phyloP scores from a whole-genome alignment of 1,284 basidiomycete genomes.

The Apiotrichum siamense region DNA sequence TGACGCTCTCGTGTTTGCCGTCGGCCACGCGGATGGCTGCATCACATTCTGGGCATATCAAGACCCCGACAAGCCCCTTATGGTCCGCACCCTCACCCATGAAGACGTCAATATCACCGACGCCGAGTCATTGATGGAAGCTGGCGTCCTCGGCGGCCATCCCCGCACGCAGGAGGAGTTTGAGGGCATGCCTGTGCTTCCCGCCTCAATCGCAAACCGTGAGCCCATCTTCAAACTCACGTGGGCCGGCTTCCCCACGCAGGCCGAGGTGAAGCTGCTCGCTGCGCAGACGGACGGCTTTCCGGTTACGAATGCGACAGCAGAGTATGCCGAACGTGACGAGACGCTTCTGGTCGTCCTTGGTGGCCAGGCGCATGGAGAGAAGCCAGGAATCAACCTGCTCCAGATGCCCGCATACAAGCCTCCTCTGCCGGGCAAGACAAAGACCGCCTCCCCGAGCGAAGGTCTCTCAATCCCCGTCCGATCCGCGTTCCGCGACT shows the following conservation, averaged over 20 bases:
- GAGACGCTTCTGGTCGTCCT: conserved; percentile 69
- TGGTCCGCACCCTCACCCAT: conserved; percentile 63
- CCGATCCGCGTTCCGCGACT: conserved; percentile 61
- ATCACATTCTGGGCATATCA: conserved; percentile 80
- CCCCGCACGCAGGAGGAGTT: conserved; percentile 16
- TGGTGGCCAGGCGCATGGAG: conserved; percentile 60
- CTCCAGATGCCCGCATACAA: conserved; percentile 68
- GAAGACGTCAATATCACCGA: conserved; percentile 50
- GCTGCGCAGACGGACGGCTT: conserved; percentile 28
- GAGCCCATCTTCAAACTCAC: conserved; percentile 85
- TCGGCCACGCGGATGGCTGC: conserved; percentile 70
- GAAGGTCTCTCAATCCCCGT: conserved; percentile 53
- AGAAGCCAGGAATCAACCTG: conserved; percentile 62
- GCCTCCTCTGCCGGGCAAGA: conserved; percentile 46
- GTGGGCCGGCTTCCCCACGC: conserved; percentile 70
- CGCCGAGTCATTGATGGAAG: conserved; percentile 45
- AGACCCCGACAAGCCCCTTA: conserved; percentile 71
- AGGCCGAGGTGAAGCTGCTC: conserved; percentile 33
- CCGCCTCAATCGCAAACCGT: conserved; percentile 39
- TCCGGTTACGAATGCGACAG: conserved; percentile 37
- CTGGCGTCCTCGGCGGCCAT: conserved; percentile 46
- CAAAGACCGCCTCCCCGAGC: conserved; percentile 18
- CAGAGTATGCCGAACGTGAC: conserved; percentile 52
- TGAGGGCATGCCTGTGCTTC: conserved; percentile 20
- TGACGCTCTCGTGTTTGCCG: conserved; percentile 51